Conservation (phyloP, 306 rosid species). For the Medicago truncatula region DNA sequence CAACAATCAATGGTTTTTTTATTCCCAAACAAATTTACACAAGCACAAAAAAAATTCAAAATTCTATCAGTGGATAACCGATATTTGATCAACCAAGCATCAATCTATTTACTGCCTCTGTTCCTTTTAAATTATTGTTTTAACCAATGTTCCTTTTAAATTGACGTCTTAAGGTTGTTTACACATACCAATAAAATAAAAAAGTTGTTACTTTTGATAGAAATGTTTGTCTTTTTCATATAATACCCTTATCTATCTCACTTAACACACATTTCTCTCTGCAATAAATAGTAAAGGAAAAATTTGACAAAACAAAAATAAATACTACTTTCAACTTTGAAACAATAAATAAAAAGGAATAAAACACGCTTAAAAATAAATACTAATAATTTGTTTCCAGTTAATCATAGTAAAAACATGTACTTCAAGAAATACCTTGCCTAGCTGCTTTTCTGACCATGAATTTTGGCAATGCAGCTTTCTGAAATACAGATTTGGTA, state of each 20-base stretch:
- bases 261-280: slow-evolving; percentile 8
- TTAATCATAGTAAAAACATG: not conserved
- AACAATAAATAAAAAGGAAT: not conserved
- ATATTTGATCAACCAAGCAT: slow-evolving; percentile 10
- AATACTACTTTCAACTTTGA: not conserved
- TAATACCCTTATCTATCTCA: not conserved
- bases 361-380: not conserved
- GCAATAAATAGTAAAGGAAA: not conserved
- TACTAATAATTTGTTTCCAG: not conserved
- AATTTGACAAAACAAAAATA: not conserved
- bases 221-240: not conserved
- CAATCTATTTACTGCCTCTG: slow-evolving; percentile 10
- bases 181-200: not conserved
- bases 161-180: not conserved
- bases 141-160: too few relatives aligned
- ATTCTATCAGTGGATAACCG: not conserved
- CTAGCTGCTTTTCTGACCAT: slow-evolving; percentile 76
- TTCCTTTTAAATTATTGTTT: not conserved
- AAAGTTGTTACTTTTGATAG: not conserved
- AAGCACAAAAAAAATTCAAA: not conserved
- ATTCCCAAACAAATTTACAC: slow-evolving; percentile 32
- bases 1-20: slow-evolving; percentile 41
- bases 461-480: slow-evolving; percentile 65
- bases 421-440: slow-evolving; percentile 59
- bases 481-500: slow-evolving; percentile 72